phyloP scores from a whole-genome alignment of 2,329 filamentous ascomycete genomes.

The Botrytis porri region DNA sequence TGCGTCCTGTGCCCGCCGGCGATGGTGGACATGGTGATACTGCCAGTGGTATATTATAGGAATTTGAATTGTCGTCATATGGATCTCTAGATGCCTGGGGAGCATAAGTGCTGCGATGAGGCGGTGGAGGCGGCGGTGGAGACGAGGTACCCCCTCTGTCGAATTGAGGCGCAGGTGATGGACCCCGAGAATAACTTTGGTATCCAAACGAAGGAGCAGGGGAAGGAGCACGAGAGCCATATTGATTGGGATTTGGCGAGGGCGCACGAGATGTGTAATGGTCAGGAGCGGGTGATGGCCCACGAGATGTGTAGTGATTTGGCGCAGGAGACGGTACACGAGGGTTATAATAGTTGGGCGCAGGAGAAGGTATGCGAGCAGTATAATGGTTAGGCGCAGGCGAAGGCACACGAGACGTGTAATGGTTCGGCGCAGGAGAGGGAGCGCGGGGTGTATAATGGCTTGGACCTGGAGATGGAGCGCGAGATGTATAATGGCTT shows the following conservation, averaged over 20 bases:
- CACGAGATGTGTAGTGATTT: conserved; percentile 1
- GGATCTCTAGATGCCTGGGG: conserved; percentile 34
- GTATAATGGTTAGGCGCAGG: conserved; percentile 1
- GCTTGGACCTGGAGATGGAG: conserved; percentile 15
- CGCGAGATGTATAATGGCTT: conserved; percentile 3
- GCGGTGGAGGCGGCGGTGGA: conserved; percentile 80
- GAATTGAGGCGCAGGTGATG: conserved; percentile 41
- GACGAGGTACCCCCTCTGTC: conserved; percentile 38
- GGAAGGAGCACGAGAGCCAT: conserved; percentile 40
- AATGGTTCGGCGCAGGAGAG: conserved; percentile 37
- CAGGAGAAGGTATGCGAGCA: neutral
- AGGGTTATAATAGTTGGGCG: neutral
- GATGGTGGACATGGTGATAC: conserved; percentile 67
- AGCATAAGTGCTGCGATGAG: conserved; percentile 64
- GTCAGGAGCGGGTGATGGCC: conserved; percentile 26
- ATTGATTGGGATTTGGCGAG: conserved; percentile 35
- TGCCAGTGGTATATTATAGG: conserved; percentile 54
- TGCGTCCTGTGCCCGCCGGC: conserved; percentile 64
- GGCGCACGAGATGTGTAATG: conserved; percentile 36
- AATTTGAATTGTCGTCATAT: conserved; percentile 44
- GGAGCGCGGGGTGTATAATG: conserved; percentile 40
- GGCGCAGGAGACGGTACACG: neutral
- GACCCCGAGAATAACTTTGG: conserved; percentile 39
- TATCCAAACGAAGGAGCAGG: conserved; percentile 35
- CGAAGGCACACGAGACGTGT: conserved; percentile 36